phyloP scores from a whole-genome alignment of 2,329 filamentous ascomycete genomes.

The Aspergillus awamori region DNA sequence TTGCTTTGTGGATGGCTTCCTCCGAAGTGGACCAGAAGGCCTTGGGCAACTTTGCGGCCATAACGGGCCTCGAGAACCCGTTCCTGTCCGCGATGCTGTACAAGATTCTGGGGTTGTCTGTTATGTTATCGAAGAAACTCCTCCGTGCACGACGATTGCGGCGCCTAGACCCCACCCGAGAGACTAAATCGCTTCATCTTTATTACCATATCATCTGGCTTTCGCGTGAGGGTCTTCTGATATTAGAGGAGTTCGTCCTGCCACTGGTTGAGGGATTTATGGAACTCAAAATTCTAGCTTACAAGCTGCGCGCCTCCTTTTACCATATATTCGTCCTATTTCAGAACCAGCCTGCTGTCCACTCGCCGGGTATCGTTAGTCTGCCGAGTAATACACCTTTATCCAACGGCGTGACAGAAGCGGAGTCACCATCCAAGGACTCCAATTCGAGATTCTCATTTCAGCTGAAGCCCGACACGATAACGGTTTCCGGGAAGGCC shows the following conservation, averaged over 20 bases:
- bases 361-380: slow-evolving; percentile 57
- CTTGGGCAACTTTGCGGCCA: slow-evolving; percentile 82
- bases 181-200: slow-evolving; percentile 78
- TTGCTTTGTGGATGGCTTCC: slow-evolving; percentile 75
- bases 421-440: slow-evolving; percentile 23
- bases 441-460: slow-evolving; percentile 24
- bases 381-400: slow-evolving; percentile 33
- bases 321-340: slow-evolving; percentile 97
- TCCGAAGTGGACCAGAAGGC: slow-evolving; percentile 98
- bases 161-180: slow-evolving; percentile 74
- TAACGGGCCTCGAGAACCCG: slow-evolving; percentile 75
- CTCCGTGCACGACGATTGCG: slow-evolving; percentile 81
- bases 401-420: slow-evolving; percentile 33
- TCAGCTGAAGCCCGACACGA: slow-evolving; percentile 19
- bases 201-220: slow-evolving; percentile 96
- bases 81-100: slow-evolving; percentile 77
- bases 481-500: slow-evolving; percentile 14
- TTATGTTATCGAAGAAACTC: slow-evolving; percentile 82
- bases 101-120: slow-evolving; percentile 86
- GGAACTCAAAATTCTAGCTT: slow-evolving; percentile 85
- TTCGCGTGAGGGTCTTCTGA: slow-evolving; percentile 82
- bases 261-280: slow-evolving; percentile 77
- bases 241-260: slow-evolving; percentile 82
- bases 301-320: slow-evolving; percentile 90
- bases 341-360: slow-evolving; percentile 83